A percentile compares a stretch with the other conserved stretches of the same genome.
phyloP scores from a whole-genome alignment of 2,329 filamentous ascomycete genomes.

The Trichothecium roseum region DNA sequence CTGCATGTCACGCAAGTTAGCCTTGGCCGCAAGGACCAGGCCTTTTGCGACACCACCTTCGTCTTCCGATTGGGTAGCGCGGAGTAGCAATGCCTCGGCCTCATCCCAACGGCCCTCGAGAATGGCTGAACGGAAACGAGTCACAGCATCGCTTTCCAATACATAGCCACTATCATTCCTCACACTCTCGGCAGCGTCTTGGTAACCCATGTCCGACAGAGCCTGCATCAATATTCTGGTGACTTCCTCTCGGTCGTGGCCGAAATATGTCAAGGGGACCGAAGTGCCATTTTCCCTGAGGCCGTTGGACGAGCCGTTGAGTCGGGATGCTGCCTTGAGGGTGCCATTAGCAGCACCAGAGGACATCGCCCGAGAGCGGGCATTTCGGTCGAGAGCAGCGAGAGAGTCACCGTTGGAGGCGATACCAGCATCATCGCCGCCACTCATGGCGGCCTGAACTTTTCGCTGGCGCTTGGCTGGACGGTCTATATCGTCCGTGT shows the following conservation, averaged over 20 bases:
- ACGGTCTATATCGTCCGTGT: conserved; percentile 6
- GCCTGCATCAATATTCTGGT: conserved; percentile 89
- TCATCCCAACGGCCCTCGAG: conserved; percentile 71
- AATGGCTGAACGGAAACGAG: conserved; percentile 75
- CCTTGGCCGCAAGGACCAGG: conserved; percentile 63
- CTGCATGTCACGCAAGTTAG: conserved; percentile 69
- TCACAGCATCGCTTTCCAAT: conserved; percentile 75
- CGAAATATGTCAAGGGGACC: conserved; percentile 48
- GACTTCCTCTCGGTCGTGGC: conserved; percentile 86
- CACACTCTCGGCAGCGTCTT: conserved; percentile 62
- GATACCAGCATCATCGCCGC: conserved; percentile 39
- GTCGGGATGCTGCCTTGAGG: conserved; percentile 31
- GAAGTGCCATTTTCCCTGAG: conserved; percentile 11
- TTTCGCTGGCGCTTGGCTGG: conserved; percentile 46
- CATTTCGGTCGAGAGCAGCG: conserved; percentile 21
- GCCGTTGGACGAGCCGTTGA: conserved; percentile 41
- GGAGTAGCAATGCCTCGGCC: conserved; percentile 73
- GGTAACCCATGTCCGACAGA: conserved; percentile 79
- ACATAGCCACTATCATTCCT: conserved; percentile 77
- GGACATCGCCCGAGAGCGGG: conserved; percentile 11
- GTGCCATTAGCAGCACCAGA: conserved; percentile 33
- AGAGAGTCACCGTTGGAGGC: conserved; percentile 45
- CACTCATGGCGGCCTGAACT: conserved; percentile 47
- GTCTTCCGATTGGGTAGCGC: conserved; percentile 27
- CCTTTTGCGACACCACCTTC: conserved; percentile 35